These are phyloP conservation scores for Ceratocystiopsis minuta DNA, from an alignment of 2,329 filamentous ascomycete genomes.

Conservation along the genomic window DNA sequence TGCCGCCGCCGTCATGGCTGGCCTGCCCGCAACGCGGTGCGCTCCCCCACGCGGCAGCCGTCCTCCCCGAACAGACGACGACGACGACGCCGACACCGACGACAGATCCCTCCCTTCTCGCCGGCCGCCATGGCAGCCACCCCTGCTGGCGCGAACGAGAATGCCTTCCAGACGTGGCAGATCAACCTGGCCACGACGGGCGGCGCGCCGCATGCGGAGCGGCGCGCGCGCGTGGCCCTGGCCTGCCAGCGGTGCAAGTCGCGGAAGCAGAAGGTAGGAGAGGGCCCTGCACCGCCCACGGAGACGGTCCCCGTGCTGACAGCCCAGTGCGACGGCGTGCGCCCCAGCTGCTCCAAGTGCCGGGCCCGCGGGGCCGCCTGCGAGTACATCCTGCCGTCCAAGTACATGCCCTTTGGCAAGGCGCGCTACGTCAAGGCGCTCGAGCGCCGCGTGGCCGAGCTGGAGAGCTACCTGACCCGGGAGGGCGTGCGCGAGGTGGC, in stretches of 20 bases:
- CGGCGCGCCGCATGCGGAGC: not conserved
- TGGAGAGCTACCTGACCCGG: not conserved
- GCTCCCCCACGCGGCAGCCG: no score
- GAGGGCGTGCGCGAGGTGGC: not conserved
- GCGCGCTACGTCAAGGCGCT: not conserved
- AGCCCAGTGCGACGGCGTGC: not conserved
- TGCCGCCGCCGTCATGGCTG: no score
- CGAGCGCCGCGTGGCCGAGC: not conserved
- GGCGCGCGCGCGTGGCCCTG: not conserved
- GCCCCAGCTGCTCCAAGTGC: not conserved
- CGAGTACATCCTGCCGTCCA: not conserved
- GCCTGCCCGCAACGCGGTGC: no score
- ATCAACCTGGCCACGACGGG: not conserved
- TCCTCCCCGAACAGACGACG: no score
- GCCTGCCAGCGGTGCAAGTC: constrained; percentile 1
- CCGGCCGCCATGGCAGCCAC: not conserved
- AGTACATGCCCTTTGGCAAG: not conserved
- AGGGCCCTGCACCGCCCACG: no score
- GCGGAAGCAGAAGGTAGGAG: constrained; percentile 2
- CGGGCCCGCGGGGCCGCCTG: not conserved
- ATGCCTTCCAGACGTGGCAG: not conserved
- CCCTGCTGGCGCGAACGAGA: no score
- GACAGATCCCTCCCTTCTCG: no score
- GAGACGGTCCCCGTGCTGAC: no score
- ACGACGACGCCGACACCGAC: no score